These are phyloP conservation scores for Chlamydomonas eustigma DNA, from an alignment of 139 green algal species.

Conservation along the genomic window DNA sequence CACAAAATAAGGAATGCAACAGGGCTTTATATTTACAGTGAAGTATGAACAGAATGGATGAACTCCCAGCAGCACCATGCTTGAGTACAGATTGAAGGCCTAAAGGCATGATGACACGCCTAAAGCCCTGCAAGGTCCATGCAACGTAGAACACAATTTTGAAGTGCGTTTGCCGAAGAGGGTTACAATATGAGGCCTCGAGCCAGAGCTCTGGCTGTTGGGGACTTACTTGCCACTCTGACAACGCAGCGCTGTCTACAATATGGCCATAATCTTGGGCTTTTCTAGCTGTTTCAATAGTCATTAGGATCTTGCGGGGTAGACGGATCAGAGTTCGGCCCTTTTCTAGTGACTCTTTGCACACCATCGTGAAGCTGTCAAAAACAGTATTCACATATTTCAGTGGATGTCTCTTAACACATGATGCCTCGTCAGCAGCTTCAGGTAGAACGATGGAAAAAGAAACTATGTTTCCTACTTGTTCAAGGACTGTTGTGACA, in stretches of 20 bases:
- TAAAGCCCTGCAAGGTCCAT: neutral
- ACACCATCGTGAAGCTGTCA: conserved; percentile 25
- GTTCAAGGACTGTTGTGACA: too few species aligned
- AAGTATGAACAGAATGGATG: neutral
- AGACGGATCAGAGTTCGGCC: conserved; percentile 38
- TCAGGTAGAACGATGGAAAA: too few species aligned
- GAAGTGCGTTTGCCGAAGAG: neutral
- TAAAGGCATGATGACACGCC: neutral
- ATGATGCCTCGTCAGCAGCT: too few species aligned
- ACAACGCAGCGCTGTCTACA: conserved; percentile 10
- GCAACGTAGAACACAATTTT: neutral
- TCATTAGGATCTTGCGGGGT: conserved; percentile 38
- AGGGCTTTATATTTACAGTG: neutral
- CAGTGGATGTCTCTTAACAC: too few species aligned
- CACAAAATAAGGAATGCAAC: neutral
- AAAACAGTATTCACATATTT: too few species aligned
- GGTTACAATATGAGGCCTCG: too few species aligned
- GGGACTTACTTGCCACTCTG: conserved; percentile 38
- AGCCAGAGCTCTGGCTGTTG: neutral
- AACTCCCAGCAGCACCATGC: neutral
- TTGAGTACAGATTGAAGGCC: neutral
- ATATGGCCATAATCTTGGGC: conserved; percentile 29
- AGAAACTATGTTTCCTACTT: too few species aligned
- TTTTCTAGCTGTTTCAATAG: conserved; percentile 15
- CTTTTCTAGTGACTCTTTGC: conserved; percentile 20